Evolutionary conservation across 176 grass and related monocot genomes (phyloP).

Genomic region (Ensete glaucum): DNA sequence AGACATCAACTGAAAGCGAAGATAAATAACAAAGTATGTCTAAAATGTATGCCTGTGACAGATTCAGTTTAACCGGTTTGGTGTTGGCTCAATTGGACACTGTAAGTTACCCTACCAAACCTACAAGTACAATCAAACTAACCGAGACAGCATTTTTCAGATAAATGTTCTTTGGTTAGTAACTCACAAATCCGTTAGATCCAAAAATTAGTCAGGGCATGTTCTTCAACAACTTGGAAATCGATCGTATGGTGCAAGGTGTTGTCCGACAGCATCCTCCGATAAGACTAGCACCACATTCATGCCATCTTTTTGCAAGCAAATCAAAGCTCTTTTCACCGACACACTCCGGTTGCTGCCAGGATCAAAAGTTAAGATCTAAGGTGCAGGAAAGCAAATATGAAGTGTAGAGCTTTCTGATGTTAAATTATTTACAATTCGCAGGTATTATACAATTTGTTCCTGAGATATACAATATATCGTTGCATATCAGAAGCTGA

Average conservation of each 20-base stretch:
- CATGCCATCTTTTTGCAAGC: conserved; percentile 46
- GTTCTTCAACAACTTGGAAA: conserved; percentile 48
- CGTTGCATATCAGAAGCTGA: too few species aligned
- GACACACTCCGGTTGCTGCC: conserved; percentile 42
- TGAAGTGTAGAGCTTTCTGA: neutral
- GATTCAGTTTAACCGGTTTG: too few species aligned
- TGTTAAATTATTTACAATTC: neutral
- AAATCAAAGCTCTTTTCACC: conserved; percentile 48
- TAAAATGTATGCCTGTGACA: too few species aligned
- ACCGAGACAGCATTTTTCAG: neutral
- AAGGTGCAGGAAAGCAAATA: neutral
- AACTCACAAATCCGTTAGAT: neutral
- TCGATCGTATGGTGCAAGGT: conserved; percentile 47
- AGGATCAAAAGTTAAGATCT: neutral
- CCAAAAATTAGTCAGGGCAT: conserved; percentile 2
- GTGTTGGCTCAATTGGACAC: too few species aligned
- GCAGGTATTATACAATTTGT: too few species aligned
- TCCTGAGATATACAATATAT: too few species aligned
- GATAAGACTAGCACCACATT: conserved; percentile 52
- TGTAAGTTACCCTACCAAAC: neutral
- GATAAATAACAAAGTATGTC: too few species aligned
- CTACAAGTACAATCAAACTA: neutral
- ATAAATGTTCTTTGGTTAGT: neutral
- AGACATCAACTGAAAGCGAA: too few species aligned
- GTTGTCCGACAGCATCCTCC: conserved; percentile 76